These are phyloP conservation scores for Exsudoporus frostii DNA, from an alignment of 768 basidiomycete species.

Conservation along the genomic window DNA sequence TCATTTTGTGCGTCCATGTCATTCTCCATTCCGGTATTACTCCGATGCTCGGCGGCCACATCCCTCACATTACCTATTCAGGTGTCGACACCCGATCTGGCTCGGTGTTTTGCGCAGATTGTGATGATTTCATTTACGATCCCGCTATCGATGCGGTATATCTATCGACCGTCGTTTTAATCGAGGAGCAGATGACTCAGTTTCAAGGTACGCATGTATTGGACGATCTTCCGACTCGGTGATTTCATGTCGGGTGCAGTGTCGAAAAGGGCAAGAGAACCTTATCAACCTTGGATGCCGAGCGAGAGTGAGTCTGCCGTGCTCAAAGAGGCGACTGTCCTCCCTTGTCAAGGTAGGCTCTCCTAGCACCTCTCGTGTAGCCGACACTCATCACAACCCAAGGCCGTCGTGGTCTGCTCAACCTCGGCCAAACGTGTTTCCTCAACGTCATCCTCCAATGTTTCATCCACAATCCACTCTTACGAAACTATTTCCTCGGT, in stretches of 20 bases:
- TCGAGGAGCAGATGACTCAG: slow-evolving; percentile 60
- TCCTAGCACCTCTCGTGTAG: not conserved
- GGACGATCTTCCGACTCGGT: not conserved
- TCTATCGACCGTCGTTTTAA: slow-evolving; percentile 41
- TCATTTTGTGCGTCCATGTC: slow-evolving; percentile 54
- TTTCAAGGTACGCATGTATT: slow-evolving; percentile 40
- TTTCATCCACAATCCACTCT: slow-evolving; percentile 84
- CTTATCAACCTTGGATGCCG: slow-evolving; percentile 51
- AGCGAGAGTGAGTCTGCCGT: slow-evolving; percentile 38
- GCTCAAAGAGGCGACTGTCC: slow-evolving; percentile 46
- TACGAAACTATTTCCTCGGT: slow-evolving; percentile 85
- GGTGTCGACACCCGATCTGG: slow-evolving; percentile 75
- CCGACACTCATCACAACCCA: not conserved
- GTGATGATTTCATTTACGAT: slow-evolving; percentile 74
- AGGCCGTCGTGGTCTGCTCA: slow-evolving; percentile 84
- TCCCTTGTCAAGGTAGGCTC: slow-evolving; percentile 71
- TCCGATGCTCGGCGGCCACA: not conserved
- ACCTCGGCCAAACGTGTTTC: slow-evolving; percentile 93
- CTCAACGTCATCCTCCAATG: slow-evolving; percentile 89
- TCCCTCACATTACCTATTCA: slow-evolving; percentile 27
- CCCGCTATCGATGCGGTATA: slow-evolving; percentile 46
- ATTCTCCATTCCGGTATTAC: not conserved
- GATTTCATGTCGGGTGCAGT: slow-evolving; percentile 22
- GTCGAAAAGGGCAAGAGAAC: slow-evolving; percentile 41
- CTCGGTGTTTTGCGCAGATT: slow-evolving; percentile 67